Conservation (phyloP, 371 early-diverging fungal species). For the Mortierella sp. region DNA sequence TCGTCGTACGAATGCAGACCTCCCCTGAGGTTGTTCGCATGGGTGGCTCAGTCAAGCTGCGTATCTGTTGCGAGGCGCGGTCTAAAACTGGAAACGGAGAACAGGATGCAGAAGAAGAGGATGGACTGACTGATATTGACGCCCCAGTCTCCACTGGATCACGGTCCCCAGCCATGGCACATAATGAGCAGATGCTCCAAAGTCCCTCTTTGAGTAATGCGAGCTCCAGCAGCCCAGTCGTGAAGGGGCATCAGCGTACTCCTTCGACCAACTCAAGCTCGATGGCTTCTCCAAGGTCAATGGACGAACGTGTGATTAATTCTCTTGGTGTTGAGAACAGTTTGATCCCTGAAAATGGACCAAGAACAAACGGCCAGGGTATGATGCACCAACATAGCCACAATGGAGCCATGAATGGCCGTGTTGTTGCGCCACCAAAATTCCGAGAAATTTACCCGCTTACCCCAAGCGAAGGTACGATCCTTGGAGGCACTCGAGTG, state of each 20-base stretch:
- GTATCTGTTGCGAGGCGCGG: conserved; percentile 55
- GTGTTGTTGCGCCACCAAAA: conserved; percentile 30
- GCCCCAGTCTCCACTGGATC: conserved; percentile 52
- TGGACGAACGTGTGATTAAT: conserved; percentile 44
- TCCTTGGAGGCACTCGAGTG: conserved; percentile 49
- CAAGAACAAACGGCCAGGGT: not conserved
- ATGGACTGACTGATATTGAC: conserved; percentile 55
- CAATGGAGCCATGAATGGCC: not conserved
- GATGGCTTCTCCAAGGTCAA: conserved; percentile 46
- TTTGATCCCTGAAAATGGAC: not conserved
- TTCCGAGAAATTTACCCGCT: conserved; percentile 50
- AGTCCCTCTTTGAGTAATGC: conserved; percentile 49
- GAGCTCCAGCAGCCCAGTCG: conserved; percentile 32
- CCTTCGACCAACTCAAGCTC: conserved; percentile 44
- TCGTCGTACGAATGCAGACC: conserved; percentile 49
- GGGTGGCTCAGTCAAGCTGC: conserved; percentile 53
- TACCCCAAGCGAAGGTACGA: conserved; percentile 50
- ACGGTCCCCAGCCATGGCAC: conserved; percentile 26
- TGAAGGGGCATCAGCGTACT: conserved; percentile 25
- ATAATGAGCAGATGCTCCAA: conserved; percentile 38
- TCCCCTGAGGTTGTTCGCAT: conserved; percentile 34
- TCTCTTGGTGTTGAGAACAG: conserved; percentile 23
- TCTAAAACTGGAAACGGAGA: conserved; percentile 42
- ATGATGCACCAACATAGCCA: not conserved
- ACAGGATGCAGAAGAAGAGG: conserved; percentile 49